phyloP scores from a whole-genome alignment of 495 filamentous ascomycete genomes.

The Annulohypoxylon bovei region DNA sequence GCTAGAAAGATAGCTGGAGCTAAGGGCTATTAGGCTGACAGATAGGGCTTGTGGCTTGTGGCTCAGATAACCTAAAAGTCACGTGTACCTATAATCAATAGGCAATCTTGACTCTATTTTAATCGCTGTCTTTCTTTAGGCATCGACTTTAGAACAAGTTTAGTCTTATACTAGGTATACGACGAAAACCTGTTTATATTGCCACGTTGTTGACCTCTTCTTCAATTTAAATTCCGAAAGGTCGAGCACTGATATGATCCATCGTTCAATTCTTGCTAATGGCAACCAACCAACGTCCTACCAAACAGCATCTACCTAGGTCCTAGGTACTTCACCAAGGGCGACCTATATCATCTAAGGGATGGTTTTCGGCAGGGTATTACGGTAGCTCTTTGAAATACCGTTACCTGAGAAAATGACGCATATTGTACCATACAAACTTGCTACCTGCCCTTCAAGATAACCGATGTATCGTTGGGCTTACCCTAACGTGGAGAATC shows the following conservation, averaged over 20 bases:
- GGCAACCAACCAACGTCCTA: not conserved
- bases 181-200: not conserved
- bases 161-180: not conserved
- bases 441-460: not conserved
- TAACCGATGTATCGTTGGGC: not conserved
- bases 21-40: not conserved
- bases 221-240: not conserved
- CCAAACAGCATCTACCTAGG: not conserved
- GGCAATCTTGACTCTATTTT: not conserved
- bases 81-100: conserved; percentile 8
- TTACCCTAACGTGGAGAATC: not conserved
- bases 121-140: not conserved
- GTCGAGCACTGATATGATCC: not conserved
- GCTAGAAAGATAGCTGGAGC: not conserved
- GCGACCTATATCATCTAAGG: not conserved
- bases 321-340: too few relatives aligned
- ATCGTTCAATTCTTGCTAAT: not conserved
- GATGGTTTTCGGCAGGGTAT: not conserved
- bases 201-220: not conserved
- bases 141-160: not conserved
- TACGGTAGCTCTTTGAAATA: not conserved
- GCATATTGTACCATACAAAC: not conserved
- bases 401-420: not conserved
- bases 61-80: not conserved
- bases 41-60: conserved; percentile 8